Percentiles rank a stretch among this genome's conserved stretches.
Conservation (phyloP, 2,329 filamentous ascomycete species). For the Pleomassaria siparia region DNA sequence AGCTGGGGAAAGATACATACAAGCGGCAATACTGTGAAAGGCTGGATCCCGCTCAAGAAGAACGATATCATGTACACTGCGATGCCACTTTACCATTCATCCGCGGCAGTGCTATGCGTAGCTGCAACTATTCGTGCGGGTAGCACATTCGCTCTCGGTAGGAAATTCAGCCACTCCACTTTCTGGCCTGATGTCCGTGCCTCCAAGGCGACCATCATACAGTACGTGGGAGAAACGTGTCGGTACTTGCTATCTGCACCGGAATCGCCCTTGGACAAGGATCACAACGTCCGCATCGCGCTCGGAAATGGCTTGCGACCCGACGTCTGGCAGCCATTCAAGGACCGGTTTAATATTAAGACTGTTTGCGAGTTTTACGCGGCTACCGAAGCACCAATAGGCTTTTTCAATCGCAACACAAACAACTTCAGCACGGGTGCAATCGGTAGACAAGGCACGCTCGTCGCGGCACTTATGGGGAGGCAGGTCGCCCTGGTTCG, state of each 20-base stretch:
- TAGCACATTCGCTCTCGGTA: constrained; percentile 28
- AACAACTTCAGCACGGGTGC: constrained; percentile 62
- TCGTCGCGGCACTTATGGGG: constrained; percentile 55
- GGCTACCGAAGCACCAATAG: constrained; percentile 58
- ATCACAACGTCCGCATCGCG: constrained; percentile 34
- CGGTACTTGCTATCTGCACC: constrained; percentile 42
- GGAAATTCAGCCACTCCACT: constrained; percentile 39
- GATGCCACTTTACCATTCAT: constrained; percentile 43
- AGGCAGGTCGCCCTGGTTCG: constrained; percentile 63
- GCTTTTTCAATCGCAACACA: constrained; percentile 54
- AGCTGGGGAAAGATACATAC: constrained; percentile 27
- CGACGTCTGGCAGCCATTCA: constrained; percentile 46
- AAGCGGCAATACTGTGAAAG: constrained; percentile 19
- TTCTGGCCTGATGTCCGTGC: constrained; percentile 43
- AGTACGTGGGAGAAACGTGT: constrained; percentile 45
- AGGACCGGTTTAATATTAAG: constrained; percentile 41
- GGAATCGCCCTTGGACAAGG: constrained; percentile 30
- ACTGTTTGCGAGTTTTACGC: constrained; percentile 44
- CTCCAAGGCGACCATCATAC: constrained; percentile 40
- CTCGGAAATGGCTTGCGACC: constrained; percentile 46
- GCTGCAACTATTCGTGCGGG: constrained; percentile 30
- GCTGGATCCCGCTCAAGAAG: constrained; percentile 30
- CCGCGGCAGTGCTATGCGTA: constrained; percentile 33
- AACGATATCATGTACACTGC: constrained; percentile 39
- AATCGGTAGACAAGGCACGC: constrained; percentile 69